A percentile compares a stretch with the other conserved stretches of the same genome.
phyloP scores from a whole-genome alignment of 352 stramenopile genomes.

The Globisporangium cystogenes region DNA sequence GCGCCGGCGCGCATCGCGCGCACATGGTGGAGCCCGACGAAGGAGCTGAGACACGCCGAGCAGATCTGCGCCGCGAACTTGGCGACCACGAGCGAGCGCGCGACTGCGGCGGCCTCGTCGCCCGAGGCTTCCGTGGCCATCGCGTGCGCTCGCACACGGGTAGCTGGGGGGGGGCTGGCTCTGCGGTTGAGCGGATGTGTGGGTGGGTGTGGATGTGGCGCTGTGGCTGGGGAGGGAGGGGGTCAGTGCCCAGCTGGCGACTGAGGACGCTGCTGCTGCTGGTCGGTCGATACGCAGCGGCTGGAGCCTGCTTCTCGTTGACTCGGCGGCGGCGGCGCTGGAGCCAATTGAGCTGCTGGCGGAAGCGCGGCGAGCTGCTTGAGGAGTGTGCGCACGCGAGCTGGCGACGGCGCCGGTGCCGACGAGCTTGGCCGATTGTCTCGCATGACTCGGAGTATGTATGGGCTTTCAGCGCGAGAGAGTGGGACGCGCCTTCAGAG shows the following conservation, averaged over 20 bases:
- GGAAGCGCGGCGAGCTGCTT: not conserved
- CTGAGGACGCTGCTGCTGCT: no score
- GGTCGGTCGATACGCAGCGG: no score
- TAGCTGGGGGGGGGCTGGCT: no score
- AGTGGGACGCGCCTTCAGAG: not conserved
- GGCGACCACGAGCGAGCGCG: constrained; percentile 33
- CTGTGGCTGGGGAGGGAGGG: no score
- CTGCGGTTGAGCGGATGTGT: not conserved
- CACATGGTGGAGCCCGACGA: constrained; percentile 54
- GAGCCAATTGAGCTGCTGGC: no score
- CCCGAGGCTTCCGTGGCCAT: not conserved
- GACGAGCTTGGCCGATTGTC: not conserved
- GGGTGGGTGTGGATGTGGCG: not conserved
- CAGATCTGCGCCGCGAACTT: constrained; percentile 66
- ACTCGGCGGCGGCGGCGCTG: no score
- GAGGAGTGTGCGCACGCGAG: not conserved
- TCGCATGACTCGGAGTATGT: not conserved
- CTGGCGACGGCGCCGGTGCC: not conserved
- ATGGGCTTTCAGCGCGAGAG: not conserved
- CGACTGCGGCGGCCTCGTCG: constrained; percentile 4
- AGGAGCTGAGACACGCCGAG: constrained; percentile 60
- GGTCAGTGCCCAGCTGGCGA: no score
- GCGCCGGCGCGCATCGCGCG: constrained; percentile 12
- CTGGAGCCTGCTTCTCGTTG: no score
- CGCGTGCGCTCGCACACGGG: not conserved